phyloP scores from a whole-genome alignment of 306 rosid species.

The Quercus cerris region DNA sequence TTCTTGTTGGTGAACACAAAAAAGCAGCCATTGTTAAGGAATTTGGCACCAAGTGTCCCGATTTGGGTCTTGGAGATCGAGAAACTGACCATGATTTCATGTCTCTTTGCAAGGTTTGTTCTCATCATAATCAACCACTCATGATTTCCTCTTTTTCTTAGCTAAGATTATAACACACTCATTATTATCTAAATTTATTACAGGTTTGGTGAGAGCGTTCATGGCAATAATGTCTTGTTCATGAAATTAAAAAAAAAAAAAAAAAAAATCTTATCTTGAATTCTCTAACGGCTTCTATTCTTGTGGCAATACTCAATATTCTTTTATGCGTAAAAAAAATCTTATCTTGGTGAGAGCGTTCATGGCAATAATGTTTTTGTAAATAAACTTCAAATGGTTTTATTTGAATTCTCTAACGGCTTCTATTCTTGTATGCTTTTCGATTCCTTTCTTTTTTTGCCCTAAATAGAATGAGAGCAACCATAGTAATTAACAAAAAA shows the following conservation, averaged over 20 bases:
- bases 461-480: no score
- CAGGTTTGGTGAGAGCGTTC: slow-evolving; percentile 40
- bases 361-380: no score
- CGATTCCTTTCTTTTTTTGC: not conserved
- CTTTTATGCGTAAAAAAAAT: no score
- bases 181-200: slow-evolving; percentile 6
- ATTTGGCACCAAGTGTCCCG: slow-evolving; percentile 57
- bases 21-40: slow-evolving; percentile 58
- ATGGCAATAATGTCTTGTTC: not conserved
- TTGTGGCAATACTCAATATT: no score
- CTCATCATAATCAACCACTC: not conserved
- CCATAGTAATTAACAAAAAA: no score
- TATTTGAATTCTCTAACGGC: not conserved
- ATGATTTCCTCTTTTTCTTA: not conserved
- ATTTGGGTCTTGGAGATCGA: slow-evolving; percentile 85
- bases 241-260: not conserved
- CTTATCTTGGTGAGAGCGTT: no score
- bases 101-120: slow-evolving; percentile 86
- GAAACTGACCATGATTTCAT: slow-evolving; percentile 81
- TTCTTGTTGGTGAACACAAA: slow-evolving; percentile 70
- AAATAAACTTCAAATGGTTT: not conserved
- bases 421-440: not conserved
- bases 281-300: no score
- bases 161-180: not conserved
- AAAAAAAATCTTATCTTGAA: no score